Evolutionary conservation across 2,329 filamentous ascomycete species (phyloP).

Genomic region (Aspergillaceae sp.): DNA sequence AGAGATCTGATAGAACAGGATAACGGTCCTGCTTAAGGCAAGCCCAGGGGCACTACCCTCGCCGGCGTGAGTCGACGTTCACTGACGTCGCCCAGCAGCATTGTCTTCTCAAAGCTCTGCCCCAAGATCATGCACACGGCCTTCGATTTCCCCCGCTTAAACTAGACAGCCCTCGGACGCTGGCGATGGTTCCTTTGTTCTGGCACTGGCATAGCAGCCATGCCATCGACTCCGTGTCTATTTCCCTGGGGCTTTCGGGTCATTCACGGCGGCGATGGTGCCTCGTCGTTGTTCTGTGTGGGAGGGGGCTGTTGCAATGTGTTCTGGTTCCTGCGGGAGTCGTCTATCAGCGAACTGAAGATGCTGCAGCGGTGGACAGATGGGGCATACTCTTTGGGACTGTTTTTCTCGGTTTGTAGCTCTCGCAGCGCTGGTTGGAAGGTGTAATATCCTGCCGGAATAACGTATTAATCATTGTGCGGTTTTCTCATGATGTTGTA

Average conservation of each 20-base stretch:
- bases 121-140: too few species aligned
- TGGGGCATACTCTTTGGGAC: conserved; percentile 5
- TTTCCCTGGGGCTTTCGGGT: background rate
- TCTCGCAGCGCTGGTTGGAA: conserved; percentile 36
- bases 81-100: background rate
- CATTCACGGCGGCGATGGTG: background rate
- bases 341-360: background rate
- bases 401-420: conserved; percentile 23
- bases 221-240: background rate
- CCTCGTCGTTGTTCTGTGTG: background rate
- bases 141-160: too few species aligned
- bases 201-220: background rate
- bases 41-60: too few species aligned
- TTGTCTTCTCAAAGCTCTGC: background rate
- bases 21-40: too few species aligned
- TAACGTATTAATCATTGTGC: background rate
- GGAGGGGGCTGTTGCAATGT: background rate
- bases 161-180: too few species aligned
- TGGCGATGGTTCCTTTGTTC: background rate
- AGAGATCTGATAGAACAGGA: too few species aligned
- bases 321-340: background rate
- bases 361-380: background rate
- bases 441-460: conserved; percentile 31
- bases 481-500: background rate
- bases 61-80: background rate